Evolutionary conservation across 1,284 basidiomycete genomes (phyloP).

Genomic region (Tylopilus sp.): DNA sequence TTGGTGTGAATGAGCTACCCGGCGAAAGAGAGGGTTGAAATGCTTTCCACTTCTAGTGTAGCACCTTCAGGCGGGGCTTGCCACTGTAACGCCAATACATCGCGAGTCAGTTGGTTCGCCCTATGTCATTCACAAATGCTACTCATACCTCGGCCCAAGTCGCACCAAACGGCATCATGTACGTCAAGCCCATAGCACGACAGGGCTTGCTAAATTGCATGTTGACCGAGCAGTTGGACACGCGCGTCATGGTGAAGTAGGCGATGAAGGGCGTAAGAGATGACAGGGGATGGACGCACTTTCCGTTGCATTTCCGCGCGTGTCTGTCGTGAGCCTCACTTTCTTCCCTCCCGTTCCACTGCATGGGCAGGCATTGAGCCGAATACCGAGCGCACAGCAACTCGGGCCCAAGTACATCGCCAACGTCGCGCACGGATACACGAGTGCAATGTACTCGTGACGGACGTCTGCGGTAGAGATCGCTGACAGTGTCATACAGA

Average conservation of each 20-base stretch:
- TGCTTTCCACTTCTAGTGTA: no score
- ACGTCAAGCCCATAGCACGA: constrained; percentile 82
- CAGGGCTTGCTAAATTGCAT: constrained; percentile 87
- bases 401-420: constrained; percentile 83
- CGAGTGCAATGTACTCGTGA: constrained; percentile 89
- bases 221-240: constrained; percentile 90
- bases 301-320: not conserved
- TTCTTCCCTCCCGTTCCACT: not conserved
- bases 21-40: no score
- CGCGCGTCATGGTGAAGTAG: constrained; percentile 96
- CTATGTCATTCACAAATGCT: not conserved
- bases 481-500: constrained; percentile 97
- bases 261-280: constrained; percentile 79
- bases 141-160: constrained; percentile 47
- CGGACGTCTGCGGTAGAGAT: constrained; percentile 98
- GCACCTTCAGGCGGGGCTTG: no score
- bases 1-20: not conserved
- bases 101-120: constrained; percentile 47
- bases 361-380: constrained; percentile 55
- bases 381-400: constrained; percentile 84
- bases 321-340: not conserved
- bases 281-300: constrained; percentile 59
- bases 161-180: constrained; percentile 92
- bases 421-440: constrained; percentile 96
- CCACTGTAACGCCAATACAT: no score